Evolutionary conservation across 495 filamentous ascomycete genomes (phyloP).

Genomic region (Oleoguttula mirabilis): DNA sequence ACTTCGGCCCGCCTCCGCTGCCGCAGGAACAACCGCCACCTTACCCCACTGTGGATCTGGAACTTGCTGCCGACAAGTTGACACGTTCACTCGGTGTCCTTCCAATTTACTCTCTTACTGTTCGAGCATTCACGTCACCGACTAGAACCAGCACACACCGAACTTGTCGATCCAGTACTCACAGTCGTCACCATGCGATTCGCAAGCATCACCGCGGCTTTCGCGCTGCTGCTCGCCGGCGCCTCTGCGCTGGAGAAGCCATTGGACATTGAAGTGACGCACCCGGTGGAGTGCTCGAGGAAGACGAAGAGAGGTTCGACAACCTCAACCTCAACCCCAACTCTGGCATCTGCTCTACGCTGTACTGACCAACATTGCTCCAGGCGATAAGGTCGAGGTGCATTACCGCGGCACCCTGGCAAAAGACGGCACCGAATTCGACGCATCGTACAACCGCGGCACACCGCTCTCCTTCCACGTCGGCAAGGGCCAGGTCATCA

Average conservation of each 20-base stretch:
- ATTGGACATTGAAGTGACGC: constrained; percentile 31
- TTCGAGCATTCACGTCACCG: background rate
- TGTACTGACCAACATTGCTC: background rate
- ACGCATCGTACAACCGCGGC: constrained; percentile 36
- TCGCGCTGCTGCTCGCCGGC: constrained; percentile 22
- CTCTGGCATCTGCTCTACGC: background rate
- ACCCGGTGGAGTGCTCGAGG: constrained; percentile 27
- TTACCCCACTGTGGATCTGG: no score
- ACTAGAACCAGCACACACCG: background rate
- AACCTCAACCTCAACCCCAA: background rate
- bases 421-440: constrained; percentile 26
- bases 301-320: constrained; percentile 25
- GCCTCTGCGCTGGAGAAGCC: constrained; percentile 23
- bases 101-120: background rate
- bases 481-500: constrained; percentile 36
- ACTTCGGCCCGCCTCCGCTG: no score
- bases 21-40: no score
- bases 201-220: constrained; percentile 16
- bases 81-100: no score
- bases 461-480: constrained; percentile 31
- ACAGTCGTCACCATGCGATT: constrained; percentile 18
- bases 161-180: background rate
- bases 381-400: constrained; percentile 32
- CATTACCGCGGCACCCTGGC: constrained; percentile 37
- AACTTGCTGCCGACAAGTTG: no score